Percentiles rank a stretch among this genome's conserved stretches.
These are phyloP conservation scores for Acarospora socialis DNA, from an alignment of 2,329 filamentous ascomycete genomes.

Conservation along the genomic window DNA sequence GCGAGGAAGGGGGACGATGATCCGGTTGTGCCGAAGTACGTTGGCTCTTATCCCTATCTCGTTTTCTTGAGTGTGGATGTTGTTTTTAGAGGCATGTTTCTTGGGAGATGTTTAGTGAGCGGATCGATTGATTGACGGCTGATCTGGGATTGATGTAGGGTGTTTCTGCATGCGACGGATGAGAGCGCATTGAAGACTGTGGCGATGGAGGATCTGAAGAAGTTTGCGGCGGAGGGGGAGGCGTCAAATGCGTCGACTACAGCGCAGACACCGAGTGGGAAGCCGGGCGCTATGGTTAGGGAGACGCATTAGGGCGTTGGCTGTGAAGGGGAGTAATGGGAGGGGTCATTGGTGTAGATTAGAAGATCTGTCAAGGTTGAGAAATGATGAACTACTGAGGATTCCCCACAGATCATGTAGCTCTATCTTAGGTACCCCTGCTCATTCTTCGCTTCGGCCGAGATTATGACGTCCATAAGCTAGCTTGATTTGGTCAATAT, in stretches of 20 bases:
- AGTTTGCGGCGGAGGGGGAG: constrained; percentile 18
- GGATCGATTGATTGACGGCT: constrained; percentile 9
- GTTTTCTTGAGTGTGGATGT: background rate
- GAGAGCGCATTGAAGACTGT: constrained; percentile 21
- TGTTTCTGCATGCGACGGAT: constrained; percentile 24
- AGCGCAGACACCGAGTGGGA: constrained; percentile 8
- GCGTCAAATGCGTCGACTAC: constrained; percentile 6
- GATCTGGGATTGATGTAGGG: constrained; percentile 16
- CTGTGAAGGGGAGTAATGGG: no score
- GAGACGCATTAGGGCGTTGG: constrained; percentile 12
- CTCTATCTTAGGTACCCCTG: no score
- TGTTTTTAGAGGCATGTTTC: background rate
- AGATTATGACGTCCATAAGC: no score
- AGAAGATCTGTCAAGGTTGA: no score
- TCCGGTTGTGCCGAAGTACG: constrained; percentile 17
- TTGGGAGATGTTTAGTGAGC: no score
- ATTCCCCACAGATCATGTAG: no score
- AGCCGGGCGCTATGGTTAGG: constrained; percentile 7
- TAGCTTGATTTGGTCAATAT: no score
- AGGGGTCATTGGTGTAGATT: no score
- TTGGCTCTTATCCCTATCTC: background rate
- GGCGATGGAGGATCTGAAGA: constrained; percentile 22
- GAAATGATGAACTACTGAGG: no score
- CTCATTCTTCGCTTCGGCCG: no score
- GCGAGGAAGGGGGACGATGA: constrained; percentile 32